A percentile compares a stretch with the other conserved stretches of the same genome.
phyloP scores from a whole-genome alignment of 1,139 yeast genomes.

The Zygosaccharomyces sapae region DNA sequence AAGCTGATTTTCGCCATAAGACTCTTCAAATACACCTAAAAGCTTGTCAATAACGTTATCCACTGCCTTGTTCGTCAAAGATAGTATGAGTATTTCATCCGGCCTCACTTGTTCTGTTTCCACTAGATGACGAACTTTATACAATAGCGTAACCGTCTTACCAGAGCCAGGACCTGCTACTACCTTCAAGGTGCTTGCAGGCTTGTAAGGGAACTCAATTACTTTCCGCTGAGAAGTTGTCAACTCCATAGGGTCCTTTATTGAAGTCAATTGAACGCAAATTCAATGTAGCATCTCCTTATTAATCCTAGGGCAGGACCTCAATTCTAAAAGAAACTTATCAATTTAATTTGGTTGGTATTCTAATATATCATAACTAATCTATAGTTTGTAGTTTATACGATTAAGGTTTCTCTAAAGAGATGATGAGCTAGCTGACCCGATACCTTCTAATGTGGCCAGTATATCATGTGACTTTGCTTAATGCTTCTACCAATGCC shows the following conservation, averaged over 20 bases:
- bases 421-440: neutral
- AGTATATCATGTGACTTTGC: constrained; percentile 16
- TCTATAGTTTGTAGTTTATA: neutral
- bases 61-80: constrained; percentile 70
- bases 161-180: constrained; percentile 78
- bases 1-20: constrained; percentile 14
- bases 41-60: constrained; percentile 46
- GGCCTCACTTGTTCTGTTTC: constrained; percentile 43
- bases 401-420: neutral
- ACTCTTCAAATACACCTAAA: constrained; percentile 36
- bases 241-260: constrained; percentile 9
- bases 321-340: no score
- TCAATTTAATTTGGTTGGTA: neutral
- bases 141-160: constrained; percentile 59
- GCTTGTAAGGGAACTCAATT: constrained; percentile 39
- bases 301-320: neutral
- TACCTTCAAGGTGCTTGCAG: constrained; percentile 45
- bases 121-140: constrained; percentile 50
- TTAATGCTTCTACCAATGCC: constrained; percentile 31
- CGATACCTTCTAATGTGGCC: neutral
- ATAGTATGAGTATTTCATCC: constrained; percentile 53
- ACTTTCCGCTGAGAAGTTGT: constrained; percentile 42
- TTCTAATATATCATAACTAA: neutral
- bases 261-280: neutral
- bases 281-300: neutral